phyloP scores from a whole-genome alignment of 78 protist species.

The Emiliania huxleyi region DNA sequence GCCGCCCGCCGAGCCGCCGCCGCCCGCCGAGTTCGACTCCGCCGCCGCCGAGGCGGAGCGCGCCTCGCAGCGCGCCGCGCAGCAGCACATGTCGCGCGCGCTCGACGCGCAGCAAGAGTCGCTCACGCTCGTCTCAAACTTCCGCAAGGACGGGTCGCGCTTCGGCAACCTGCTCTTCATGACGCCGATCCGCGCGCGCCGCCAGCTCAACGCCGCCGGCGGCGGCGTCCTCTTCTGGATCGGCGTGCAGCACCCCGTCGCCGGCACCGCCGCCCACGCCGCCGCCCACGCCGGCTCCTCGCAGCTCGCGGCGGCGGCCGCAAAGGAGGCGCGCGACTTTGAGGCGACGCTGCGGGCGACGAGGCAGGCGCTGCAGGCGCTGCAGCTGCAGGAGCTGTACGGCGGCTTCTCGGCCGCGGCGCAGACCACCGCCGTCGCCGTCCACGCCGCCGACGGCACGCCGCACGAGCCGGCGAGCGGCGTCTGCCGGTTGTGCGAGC shows the following conservation, averaged over 20 bases:
- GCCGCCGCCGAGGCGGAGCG: background rate
- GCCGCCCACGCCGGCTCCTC: background rate
- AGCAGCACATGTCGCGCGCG: background rate
- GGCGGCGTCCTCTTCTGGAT: background rate
- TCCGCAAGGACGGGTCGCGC: slow-evolving; percentile 2
- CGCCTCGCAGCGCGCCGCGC: background rate
- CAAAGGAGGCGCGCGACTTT: background rate
- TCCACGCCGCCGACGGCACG: background rate
- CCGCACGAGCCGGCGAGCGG: background rate
- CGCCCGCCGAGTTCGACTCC: background rate
- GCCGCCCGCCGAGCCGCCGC: background rate
- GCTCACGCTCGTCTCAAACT: background rate
- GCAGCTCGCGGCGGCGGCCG: background rate
- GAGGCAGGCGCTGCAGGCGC: background rate
- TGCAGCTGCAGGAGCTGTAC: slow-evolving; percentile 13
- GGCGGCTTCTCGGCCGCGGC: background rate
- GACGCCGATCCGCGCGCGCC: background rate
- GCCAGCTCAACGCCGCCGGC: background rate
- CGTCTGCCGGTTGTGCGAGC: background rate
- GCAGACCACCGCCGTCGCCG: background rate
- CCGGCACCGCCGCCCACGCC: background rate
- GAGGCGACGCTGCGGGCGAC: background rate
- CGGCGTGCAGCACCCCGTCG: background rate
- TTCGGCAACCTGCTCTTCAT: background rate
- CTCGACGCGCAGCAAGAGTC: slow-evolving; percentile 9